Evolutionary conservation across 495 filamentous ascomycete genomes (phyloP).

Genomic region (Oidiodendron maius): DNA sequence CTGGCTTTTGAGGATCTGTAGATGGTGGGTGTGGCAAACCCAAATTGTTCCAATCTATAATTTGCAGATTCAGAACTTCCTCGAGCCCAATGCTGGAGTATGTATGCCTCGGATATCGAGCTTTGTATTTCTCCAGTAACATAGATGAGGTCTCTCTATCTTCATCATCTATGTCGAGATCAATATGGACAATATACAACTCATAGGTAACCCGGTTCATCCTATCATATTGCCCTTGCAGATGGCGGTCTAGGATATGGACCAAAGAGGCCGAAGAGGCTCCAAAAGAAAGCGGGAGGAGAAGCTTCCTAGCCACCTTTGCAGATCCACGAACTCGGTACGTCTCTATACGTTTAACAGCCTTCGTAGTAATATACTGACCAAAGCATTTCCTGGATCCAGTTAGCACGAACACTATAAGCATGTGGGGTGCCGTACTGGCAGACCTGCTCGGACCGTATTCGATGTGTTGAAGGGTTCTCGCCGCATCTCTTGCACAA

Average conservation of each 20-base stretch:
- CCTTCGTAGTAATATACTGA: constrained; percentile 68
- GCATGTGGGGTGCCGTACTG: constrained; percentile 21
- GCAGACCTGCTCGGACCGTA: constrained; percentile 34
- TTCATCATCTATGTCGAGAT: constrained; percentile 19
- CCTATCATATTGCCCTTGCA: constrained; percentile 51
- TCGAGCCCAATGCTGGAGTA: constrained; percentile 52
- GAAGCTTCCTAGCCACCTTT: constrained; percentile 44
- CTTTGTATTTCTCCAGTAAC: constrained; percentile 25
- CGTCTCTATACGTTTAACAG: constrained; percentile 69
- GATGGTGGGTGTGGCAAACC: constrained; percentile 24
- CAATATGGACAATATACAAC: constrained; percentile 50
- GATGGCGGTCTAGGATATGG: constrained; percentile 64
- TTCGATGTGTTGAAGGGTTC: constrained; percentile 26
- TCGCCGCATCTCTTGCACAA: constrained; percentile 34
- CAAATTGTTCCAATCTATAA: constrained; percentile 35
- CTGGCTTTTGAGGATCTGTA: constrained; percentile 25
- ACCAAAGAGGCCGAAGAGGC: constrained; percentile 74
- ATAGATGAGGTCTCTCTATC: constrained; percentile 14
- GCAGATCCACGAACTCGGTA: constrained; percentile 40
- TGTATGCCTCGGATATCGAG: constrained; percentile 52
- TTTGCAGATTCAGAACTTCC: constrained; percentile 38
- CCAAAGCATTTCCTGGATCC: constrained; percentile 64
- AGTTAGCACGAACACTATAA: constrained; percentile 13
- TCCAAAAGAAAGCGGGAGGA: constrained; percentile 80
- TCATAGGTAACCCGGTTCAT: constrained; percentile 54